Evolutionary conservation across 2,329 filamentous ascomycete genomes (phyloP).

Genomic region (Beauveria scarabaeidicola): DNA sequence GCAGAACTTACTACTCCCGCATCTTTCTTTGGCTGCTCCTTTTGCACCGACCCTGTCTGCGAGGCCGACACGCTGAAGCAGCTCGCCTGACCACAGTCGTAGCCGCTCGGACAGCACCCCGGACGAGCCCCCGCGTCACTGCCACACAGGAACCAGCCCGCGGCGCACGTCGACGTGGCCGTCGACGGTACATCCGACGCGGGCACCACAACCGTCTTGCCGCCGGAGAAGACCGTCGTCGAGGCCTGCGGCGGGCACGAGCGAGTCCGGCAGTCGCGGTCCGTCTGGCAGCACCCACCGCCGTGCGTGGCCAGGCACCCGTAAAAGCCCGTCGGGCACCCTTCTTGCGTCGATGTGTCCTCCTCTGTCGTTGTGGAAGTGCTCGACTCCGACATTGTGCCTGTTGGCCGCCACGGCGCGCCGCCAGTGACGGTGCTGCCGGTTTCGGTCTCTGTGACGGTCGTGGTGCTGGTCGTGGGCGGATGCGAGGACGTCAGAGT

Average conservation of each 20-base stretch:
- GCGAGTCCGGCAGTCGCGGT: slow-evolving; percentile 72
- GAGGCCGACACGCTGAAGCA: slow-evolving; percentile 52
- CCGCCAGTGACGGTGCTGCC: slow-evolving; percentile 30
- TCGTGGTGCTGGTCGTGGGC: slow-evolving; percentile 30
- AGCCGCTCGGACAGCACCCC: slow-evolving; percentile 79
- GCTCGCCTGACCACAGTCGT: slow-evolving; percentile 61
- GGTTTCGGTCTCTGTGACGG: slow-evolving; percentile 25
- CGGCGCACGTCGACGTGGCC: slow-evolving; percentile 51
- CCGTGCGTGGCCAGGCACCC: slow-evolving; percentile 78
- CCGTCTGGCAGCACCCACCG: slow-evolving; percentile 79
- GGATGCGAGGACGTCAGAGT: slow-evolving; percentile 29
- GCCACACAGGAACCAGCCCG: slow-evolving; percentile 70
- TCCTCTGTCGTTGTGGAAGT: slow-evolving; percentile 26
- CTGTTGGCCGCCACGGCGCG: slow-evolving; percentile 40
- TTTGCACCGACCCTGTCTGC: slow-evolving; percentile 49
- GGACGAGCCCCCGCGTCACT: slow-evolving; percentile 50
- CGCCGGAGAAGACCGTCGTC: slow-evolving; percentile 59
- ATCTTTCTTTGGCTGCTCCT: slow-evolving; percentile 24
- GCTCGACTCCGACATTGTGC: slow-evolving; percentile 20
- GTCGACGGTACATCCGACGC: slow-evolving; percentile 37
- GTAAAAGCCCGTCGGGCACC: slow-evolving; percentile 86
- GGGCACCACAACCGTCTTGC: slow-evolving; percentile 63
- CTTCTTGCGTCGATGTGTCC: slow-evolving; percentile 28
- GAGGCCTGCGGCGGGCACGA: slow-evolving; percentile 58
- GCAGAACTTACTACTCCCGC: not conserved